Evolutionary conservation across 306 rosid species (phyloP).

Genomic region (Oxytropis ochrocephala): DNA sequence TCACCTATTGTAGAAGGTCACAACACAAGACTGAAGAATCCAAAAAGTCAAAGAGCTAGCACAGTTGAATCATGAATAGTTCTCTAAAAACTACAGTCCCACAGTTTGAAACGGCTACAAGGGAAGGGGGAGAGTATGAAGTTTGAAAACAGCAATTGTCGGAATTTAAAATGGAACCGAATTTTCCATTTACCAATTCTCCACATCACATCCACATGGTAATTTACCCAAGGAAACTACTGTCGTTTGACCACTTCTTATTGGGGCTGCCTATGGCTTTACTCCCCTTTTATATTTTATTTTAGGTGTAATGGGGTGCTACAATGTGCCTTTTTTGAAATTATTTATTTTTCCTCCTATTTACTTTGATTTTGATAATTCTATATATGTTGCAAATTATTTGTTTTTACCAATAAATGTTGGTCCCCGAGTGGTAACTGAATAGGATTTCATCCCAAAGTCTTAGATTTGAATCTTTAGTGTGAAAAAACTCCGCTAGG

Average conservation of each 20-base stretch:
- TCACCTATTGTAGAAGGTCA: neutral
- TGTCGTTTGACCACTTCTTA: slow-evolving; percentile 47
- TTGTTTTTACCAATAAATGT: no score
- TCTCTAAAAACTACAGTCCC: slow-evolving; percentile 42
- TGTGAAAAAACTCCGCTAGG: no score
- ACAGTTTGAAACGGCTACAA: neutral
- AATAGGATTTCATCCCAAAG: no score
- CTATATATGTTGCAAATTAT: no score
- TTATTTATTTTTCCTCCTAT: neutral
- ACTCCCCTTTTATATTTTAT: no score
- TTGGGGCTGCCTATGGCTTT: slow-evolving; percentile 29
- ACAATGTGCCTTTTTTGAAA: slow-evolving; percentile 57
- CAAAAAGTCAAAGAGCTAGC: slow-evolving; percentile 32
- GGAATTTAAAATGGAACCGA: slow-evolving; percentile 26
- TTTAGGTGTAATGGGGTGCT: slow-evolving; percentile 46
- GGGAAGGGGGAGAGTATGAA: neutral
- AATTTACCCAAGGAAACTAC: slow-evolving; percentile 17
- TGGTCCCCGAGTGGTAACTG: no score
- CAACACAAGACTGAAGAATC: neutral
- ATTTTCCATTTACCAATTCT: neutral
- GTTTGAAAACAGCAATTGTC: slow-evolving; percentile 28
- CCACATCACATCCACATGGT: slow-evolving; percentile 46
- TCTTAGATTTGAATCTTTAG: no score
- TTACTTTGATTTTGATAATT: neutral
- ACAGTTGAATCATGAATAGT: slow-evolving; percentile 20